Evolutionary conservation across 148 eudicot genomes (phyloP).

Genomic region (Chenopodium formosanum): DNA sequence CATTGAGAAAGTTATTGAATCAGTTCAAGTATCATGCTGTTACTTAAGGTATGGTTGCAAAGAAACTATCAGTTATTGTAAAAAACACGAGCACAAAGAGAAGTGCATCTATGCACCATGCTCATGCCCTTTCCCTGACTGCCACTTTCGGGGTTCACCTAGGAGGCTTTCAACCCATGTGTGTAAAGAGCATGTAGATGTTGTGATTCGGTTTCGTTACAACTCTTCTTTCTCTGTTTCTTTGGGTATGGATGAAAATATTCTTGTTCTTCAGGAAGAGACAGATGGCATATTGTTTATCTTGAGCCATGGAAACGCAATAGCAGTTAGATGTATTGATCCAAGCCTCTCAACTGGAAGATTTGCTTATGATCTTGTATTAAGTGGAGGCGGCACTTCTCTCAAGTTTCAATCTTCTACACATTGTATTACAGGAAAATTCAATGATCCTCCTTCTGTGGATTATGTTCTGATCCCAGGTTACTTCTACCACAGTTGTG

Average conservation of each 20-base stretch:
- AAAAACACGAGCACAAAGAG: conserved; percentile 52
- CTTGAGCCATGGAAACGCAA: conserved; percentile 38
- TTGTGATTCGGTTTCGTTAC: conserved; percentile 35
- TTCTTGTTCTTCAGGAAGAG: conserved; percentile 45
- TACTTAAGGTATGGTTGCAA: conserved; percentile 59
- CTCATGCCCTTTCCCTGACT: conserved; percentile 54
- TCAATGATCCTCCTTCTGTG: conserved; percentile 21
- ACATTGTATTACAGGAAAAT: conserved; percentile 29
- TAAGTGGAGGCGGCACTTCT: conserved; percentile 28
- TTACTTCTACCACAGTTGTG: conserved; percentile 28
- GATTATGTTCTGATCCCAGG: conserved; percentile 49
- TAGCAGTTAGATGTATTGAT: conserved; percentile 37
- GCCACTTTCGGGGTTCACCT: conserved; percentile 44
- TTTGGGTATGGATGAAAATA: conserved; percentile 25
- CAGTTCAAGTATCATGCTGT: conserved; percentile 47
- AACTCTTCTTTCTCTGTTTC: conserved; percentile 29
- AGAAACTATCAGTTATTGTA: conserved; percentile 42
- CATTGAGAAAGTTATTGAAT: conserved; percentile 72
- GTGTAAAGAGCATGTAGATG: conserved; percentile 30
- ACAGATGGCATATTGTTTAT: conserved; percentile 34
- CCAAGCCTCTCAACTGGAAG: conserved; percentile 29
- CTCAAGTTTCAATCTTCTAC: conserved; percentile 43
- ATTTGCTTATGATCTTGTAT: conserved; percentile 38
- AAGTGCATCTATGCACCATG: conserved; percentile 48
- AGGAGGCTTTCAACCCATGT: conserved; percentile 38